Evolutionary conservation across 2,329 filamentous ascomycete genomes (phyloP), one percentile per base, ranked within the genome.

Genomic region (Ophiostoma sp.): DNA sequence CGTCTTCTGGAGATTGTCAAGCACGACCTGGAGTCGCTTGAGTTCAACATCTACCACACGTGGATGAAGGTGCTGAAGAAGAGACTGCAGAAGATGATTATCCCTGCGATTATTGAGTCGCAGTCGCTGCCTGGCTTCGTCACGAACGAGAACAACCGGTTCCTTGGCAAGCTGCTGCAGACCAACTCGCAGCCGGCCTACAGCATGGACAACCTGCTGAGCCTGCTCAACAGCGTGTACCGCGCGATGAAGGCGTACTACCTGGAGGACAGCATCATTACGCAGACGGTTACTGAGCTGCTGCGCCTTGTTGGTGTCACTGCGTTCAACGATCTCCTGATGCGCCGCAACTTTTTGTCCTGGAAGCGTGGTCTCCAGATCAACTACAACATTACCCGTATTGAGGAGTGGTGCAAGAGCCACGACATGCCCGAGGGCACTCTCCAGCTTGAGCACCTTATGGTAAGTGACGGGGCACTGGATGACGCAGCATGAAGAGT

Each of bases 11-110:
- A 99, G 79, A 98, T 99, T 77, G 95, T 99, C 77, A 99, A 99
- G 85, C 95, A 99, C 78, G 95, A 99, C 77, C 83, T 99, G 66
- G 95, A 99, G 82, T 97, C 92, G 79, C 84, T 99, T 72, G 95
- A 99, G 81, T 99, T 99, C 84, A 99, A 99, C 83, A 99, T 99
- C 75, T 99, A 99, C 80, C 95, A 99, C 81, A 99, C 95, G 40
- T 99, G 95, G 95, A 99, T 99, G 95, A 99, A 99, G 84, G 92
- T 97, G 69, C 82, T 99, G 76, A 99, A 99, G 86, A 97, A 97
- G 87, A 97, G 96, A 82, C 85, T 99, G 72, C 92, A 96, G 75
- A 98, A 98, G 86, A 99, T 99, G 95, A 96, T 99, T 76, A 96
- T 99, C 67, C 95, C 95, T 1, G 95, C 95, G 68, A 99, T 99